Percentiles rank a stretch among this genome's conserved stretches.
Conservation (phyloP, 768 basidiomycete species). For the Pulveroboletus sp. region DNA sequence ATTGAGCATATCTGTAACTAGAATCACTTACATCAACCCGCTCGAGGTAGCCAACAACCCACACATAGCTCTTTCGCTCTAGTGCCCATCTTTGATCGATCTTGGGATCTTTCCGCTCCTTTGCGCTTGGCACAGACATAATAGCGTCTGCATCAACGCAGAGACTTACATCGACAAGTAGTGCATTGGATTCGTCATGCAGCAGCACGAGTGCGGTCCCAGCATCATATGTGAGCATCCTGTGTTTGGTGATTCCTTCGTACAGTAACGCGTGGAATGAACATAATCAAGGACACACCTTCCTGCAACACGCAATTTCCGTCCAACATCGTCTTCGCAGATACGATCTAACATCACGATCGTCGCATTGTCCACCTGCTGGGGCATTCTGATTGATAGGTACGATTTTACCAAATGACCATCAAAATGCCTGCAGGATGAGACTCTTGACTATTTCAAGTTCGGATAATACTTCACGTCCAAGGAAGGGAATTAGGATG, state of each 20-base stretch:
- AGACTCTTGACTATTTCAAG: constrained; percentile 1
- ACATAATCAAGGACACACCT: constrained; percentile 38
- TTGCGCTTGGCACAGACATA: constrained; percentile 9
- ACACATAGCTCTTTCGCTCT: constrained; percentile 47
- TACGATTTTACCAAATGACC: neutral
- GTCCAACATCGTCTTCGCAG: constrained; percentile 36
- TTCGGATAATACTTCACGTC: neutral
- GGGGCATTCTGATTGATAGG: constrained; percentile 37
- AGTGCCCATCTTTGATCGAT: constrained; percentile 41
- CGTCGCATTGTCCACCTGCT: constrained; percentile 44
- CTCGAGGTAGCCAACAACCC: constrained; percentile 59
- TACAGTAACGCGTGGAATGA: constrained; percentile 11
- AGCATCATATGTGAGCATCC: constrained; percentile 55
- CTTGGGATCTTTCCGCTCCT: constrained; percentile 5
- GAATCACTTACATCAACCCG: constrained; percentile 35
- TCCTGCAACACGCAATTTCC: constrained; percentile 57
- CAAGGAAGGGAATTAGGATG: too few relatives aligned
- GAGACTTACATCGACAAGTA: constrained; percentile 55
- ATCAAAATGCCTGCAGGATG: neutral
- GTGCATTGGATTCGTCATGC: constrained; percentile 43
- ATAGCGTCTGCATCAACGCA: constrained; percentile 38
- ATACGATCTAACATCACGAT: constrained; percentile 42
- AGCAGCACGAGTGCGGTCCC: constrained; percentile 43
- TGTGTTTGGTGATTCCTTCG: constrained; percentile 24
- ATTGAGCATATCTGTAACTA: constrained; percentile 2